Evolutionary conservation across 805 yeast genomes (phyloP), one percentile per base, ranked within the genome.

Genomic region (Candida maesae): DNA sequence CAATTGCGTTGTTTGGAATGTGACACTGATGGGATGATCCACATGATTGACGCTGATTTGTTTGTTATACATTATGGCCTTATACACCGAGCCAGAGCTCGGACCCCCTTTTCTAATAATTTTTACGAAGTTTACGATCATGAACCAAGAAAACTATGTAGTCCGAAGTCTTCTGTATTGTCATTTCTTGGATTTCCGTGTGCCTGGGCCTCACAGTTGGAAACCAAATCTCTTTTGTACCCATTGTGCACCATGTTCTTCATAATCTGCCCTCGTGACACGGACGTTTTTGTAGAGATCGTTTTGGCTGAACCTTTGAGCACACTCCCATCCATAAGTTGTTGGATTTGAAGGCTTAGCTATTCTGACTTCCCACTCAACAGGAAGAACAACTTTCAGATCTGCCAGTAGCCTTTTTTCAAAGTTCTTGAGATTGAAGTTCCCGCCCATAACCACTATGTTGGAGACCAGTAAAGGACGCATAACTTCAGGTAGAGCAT

Each of bases 401-500:
- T 84, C 93, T 19, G 67, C 61, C 0, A 69, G 56, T 12, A 93
- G 59, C 39, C 99, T 65, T 9, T 72, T 66, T 32, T 71, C 68
- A 47, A 85, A 81, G 30, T 89, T 87, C 0, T 81, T 77, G 11
- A 93, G 54, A 36, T 80, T 76, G 37, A 86, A 72, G 14, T 81
- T 81, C 0, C 99, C 99, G 0, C 99, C 99, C 1, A 80, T 76
- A 10, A 89, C 67, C 15, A 79, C 78, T 12, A 93, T 77, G 60
- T 93, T 93, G 3, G 91, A 80, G 53, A 80, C 78, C 37, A 93
- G 66, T 39, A 93, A 63, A 0, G 96, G 95, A 37, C 86, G 65
- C 3, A 81, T 58, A 5, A 83, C 72, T 47, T 79, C 88, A 0
- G 97, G 96, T 25, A 85, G 72, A 13, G 79, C 66, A 54, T 74